Conservation (phyloP, 805 yeast genomes). For the Lachancea sp. region DNA sequence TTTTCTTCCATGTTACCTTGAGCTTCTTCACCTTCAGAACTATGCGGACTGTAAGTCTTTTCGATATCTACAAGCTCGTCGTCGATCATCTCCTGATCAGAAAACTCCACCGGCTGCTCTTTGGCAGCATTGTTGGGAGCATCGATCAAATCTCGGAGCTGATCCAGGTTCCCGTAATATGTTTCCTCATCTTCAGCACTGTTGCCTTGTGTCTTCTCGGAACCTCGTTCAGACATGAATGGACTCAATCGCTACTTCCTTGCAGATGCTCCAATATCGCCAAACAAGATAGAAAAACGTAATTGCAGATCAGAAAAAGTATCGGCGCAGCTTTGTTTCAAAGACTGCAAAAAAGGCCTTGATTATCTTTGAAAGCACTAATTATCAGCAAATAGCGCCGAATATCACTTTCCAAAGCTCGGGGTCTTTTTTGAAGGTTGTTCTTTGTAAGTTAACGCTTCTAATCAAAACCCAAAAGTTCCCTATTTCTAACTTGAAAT, state of each 20-base stretch:
- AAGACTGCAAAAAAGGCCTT: too few relatives aligned
- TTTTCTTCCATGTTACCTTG: slow-evolving; percentile 30
- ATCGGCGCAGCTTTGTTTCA: too few relatives aligned
- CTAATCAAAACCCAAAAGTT: background rate
- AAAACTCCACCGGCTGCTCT: slow-evolving; percentile 4
- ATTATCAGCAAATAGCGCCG: too few relatives aligned
- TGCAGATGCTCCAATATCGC: too few relatives aligned
- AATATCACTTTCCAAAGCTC: background rate
- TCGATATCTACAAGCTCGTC: slow-evolving; percentile 8
- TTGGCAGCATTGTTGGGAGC: slow-evolving; percentile 4
- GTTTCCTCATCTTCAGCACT: slow-evolving; percentile 22
- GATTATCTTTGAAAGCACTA: too few relatives aligned
- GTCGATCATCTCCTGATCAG: slow-evolving; percentile 11
- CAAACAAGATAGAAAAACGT: too few relatives aligned
- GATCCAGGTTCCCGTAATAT: slow-evolving; percentile 31
- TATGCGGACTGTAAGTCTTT: slow-evolving; percentile 12
- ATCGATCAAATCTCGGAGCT: slow-evolving; percentile 21
- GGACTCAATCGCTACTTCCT: too few relatives aligned
- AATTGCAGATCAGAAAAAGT: too few relatives aligned
- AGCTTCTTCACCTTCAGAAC: slow-evolving; percentile 12
- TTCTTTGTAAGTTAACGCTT: background rate
- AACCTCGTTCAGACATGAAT: too few relatives aligned
- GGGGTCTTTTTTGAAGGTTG: background rate
- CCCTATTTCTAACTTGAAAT: background rate
- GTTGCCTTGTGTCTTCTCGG: slow-evolving; percentile 1